phyloP scores from a whole-genome alignment of 2,329 filamentous ascomycete genomes.

The Monilinia aucupariae region DNA sequence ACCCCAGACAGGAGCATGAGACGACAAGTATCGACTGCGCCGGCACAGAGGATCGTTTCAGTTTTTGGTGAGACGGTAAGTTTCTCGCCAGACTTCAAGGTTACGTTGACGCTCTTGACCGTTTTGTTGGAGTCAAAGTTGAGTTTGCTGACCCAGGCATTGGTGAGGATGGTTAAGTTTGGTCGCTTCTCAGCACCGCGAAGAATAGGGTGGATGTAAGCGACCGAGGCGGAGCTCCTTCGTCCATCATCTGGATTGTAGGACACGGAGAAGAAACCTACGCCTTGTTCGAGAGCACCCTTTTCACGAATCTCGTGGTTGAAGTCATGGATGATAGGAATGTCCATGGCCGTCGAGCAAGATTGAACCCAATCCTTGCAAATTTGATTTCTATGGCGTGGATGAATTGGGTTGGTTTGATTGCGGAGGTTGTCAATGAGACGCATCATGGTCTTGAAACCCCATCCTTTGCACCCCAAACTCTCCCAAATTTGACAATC shows the following conservation, averaged over 20 bases:
- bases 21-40: slow-evolving; percentile 37
- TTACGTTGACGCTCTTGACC: slow-evolving; percentile 69
- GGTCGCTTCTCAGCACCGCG: slow-evolving; percentile 74
- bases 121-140: slow-evolving; percentile 59
- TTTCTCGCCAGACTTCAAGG: slow-evolving; percentile 47
- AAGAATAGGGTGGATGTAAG: slow-evolving; percentile 88
- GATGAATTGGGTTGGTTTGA: slow-evolving; percentile 84
- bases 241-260: slow-evolving; percentile 87
- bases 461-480: slow-evolving; percentile 78
- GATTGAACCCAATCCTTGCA: slow-evolving; percentile 85
- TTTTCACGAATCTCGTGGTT: slow-evolving; percentile 73
- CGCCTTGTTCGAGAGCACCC: slow-evolving; percentile 67
- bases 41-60: slow-evolving; percentile 57
- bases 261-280: slow-evolving; percentile 85
- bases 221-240: slow-evolving; percentile 80
- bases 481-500: slow-evolving; percentile 81
- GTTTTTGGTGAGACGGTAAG: slow-evolving; percentile 57
- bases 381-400: slow-evolving; percentile 80
- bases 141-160: slow-evolving; percentile 80
- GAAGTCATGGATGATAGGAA: slow-evolving; percentile 80
- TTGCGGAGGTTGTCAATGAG: slow-evolving; percentile 80
- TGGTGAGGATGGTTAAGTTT: slow-evolving; percentile 80
- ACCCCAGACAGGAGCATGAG: slow-evolving; percentile 39
- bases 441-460: slow-evolving; percentile 77
- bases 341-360: slow-evolving; percentile 71